phyloP scores from a whole-genome alignment of 768 basidiomycete species.

The Dacryopinax spathularia region DNA sequence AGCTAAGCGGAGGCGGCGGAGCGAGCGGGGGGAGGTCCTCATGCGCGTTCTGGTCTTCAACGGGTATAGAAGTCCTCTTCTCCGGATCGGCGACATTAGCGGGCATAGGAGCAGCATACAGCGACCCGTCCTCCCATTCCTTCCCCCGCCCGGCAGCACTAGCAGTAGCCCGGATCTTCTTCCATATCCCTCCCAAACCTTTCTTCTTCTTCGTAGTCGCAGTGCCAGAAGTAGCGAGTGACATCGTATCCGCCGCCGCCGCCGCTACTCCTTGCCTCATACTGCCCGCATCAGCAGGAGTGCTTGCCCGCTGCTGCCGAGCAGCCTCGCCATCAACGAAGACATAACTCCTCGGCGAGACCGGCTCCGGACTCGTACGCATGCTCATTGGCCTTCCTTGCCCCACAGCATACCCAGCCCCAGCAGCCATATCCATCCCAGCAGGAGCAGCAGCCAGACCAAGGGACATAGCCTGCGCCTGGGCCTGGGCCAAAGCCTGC shows the following conservation, averaged over 20 bases:
- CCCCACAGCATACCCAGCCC: background rate
- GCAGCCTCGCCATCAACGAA: background rate
- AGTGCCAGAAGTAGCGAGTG: background rate
- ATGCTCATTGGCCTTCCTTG: background rate
- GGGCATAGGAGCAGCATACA: no score
- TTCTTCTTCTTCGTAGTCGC: slow-evolving; percentile 59
- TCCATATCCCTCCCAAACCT: slow-evolving; percentile 70
- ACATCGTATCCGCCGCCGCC: no score
- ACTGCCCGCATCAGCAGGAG: background rate
- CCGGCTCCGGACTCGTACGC: background rate
- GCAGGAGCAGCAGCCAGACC: background rate
- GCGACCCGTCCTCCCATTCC: background rate
- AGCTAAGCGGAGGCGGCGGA: slow-evolving; percentile 83
- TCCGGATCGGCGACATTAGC: background rate
- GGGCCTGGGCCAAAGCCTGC: background rate
- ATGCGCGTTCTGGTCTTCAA: background rate
- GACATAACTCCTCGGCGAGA: background rate
- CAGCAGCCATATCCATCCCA: background rate
- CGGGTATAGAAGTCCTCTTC: background rate
- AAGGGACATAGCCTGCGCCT: background rate
- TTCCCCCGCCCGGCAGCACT: background rate
- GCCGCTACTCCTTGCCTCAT: background rate
- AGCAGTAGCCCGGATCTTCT: slow-evolving; percentile 40
- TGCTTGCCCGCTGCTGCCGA: background rate
- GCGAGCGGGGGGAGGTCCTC: slow-evolving; percentile 39